phyloP scores from a whole-genome alignment of 257 asterid species.

The Parsonsia alboflavescens region DNA sequence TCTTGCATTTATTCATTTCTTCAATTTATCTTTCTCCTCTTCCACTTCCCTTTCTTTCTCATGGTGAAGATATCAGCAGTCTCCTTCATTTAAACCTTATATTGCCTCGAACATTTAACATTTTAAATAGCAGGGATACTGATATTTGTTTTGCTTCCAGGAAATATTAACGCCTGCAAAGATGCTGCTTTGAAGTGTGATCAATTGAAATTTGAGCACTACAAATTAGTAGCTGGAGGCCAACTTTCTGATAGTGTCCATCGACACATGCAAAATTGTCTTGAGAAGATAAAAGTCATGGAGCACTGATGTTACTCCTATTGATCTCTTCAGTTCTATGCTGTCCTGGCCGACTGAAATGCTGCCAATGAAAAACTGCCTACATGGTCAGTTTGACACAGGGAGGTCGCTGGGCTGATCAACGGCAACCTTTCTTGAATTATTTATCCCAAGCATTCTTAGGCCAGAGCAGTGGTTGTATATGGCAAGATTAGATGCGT shows the following conservation, averaged over 20 bases:
- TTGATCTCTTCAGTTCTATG: background rate
- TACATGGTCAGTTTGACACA: background rate
- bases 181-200: conserved; percentile 77
- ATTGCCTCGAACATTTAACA: background rate
- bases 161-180: conserved; percentile 79
- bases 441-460: background rate
- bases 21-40: background rate
- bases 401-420: background rate
- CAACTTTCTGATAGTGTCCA: conserved; percentile 36
- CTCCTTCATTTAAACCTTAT: background rate
- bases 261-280: conserved; percentile 62
- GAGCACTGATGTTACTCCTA: conserved; percentile 44
- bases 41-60: background rate
- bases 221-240: conserved; percentile 51
- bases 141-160: conserved; percentile 28
- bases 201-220: conserved; percentile 66
- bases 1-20: background rate
- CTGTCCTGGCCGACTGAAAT: background rate
- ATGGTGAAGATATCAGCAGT: background rate
- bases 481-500: background rate
- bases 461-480: background rate
- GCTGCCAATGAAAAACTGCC: background rate
- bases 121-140: background rate
- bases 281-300: conserved; percentile 68
- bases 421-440: background rate